Conservation (phyloP, 495 filamentous ascomycete species). For the Aspergillus coremiiformis region DNA sequence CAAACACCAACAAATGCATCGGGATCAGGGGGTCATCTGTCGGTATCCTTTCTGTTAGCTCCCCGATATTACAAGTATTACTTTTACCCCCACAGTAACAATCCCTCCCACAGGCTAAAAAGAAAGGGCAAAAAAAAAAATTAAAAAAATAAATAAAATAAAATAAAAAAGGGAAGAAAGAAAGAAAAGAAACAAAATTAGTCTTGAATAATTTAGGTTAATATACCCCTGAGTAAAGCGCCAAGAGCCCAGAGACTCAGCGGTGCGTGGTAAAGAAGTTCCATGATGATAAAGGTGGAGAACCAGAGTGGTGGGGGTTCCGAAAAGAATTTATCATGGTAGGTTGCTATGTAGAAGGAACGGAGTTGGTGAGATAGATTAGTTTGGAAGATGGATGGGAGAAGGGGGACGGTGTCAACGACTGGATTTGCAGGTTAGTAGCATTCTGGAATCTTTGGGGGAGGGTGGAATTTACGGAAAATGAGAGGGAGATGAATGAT, state of each 20-base stretch:
- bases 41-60: not conserved
- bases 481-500: constrained; percentile 59
- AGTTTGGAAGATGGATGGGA: constrained; percentile 48
- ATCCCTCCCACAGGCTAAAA: too few relatives aligned
- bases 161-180: too few relatives aligned
- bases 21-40: constrained; percentile 52
- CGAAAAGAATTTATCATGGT: constrained; percentile 71
- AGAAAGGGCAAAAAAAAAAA: too few relatives aligned
- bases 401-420: constrained; percentile 59
- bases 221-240: constrained; percentile 43
- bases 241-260: constrained; percentile 57
- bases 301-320: constrained; percentile 61
- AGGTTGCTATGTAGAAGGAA: constrained; percentile 56
- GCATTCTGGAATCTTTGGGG: not conserved
- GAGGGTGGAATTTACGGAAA: constrained; percentile 45
- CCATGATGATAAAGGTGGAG: constrained; percentile 57
- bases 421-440: constrained; percentile 29
- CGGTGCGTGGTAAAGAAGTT: constrained; percentile 62
- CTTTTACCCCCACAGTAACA: not conserved
- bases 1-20: constrained; percentile 63
- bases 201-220: not conserved
- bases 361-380: constrained; percentile 45
- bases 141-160: too few relatives aligned
- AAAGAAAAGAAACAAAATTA: too few relatives aligned
- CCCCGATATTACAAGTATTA: not conserved